Evolutionary conservation across 1,284 basidiomycete genomes (phyloP), one percentile per base, ranked within the genome.

Genomic region (Cryptococcus depauperatus): DNA sequence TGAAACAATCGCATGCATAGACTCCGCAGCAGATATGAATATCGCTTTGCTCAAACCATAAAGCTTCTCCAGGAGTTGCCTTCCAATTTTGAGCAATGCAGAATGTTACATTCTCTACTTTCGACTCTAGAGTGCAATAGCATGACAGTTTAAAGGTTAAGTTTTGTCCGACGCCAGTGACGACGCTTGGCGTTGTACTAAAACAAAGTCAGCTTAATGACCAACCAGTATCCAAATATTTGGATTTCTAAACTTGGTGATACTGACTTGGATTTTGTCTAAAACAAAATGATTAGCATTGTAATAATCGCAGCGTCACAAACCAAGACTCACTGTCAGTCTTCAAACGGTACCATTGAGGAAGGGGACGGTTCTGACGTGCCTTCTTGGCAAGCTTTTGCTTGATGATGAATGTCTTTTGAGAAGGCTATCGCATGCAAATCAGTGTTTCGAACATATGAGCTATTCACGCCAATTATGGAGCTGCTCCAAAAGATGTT

Each of bases 321-420:
- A 19, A 26, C 26, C 7, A 19, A 16, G 9, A 67, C 68, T 61
- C 59, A 68, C 68, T 86, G 73, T 90, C 92, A 61, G 88, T 84
- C 81, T 95, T 96, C 58, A 96, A 78, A 63, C 91, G 88, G 82
- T 92, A 96, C 92, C 91, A 97, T 69, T 93, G 89, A 56, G 91
- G 92, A 56, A 97, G 93, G 58, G 91, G 91, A 69, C 93, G 81
- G 81, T 98, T 98, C 80, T 93, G 90, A 70, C 87, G 82, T 52
- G 79, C 74, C 55, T 91, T 91, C 82, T 97, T 97, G 68, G 93
- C 90, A 62, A 98, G 87, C 71, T 84, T 92, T 72, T 84, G 83
- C 81, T 98, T 66, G 56, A 66, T 59, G 49, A 58, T 53, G 83
- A 96, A 96, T 54, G 87, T 81, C 78, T 97, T 97, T 82, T 96